Base-by-base conservation (phyloP, 306 rosid genomes). In the Dalbergia cultrata region DNA sequence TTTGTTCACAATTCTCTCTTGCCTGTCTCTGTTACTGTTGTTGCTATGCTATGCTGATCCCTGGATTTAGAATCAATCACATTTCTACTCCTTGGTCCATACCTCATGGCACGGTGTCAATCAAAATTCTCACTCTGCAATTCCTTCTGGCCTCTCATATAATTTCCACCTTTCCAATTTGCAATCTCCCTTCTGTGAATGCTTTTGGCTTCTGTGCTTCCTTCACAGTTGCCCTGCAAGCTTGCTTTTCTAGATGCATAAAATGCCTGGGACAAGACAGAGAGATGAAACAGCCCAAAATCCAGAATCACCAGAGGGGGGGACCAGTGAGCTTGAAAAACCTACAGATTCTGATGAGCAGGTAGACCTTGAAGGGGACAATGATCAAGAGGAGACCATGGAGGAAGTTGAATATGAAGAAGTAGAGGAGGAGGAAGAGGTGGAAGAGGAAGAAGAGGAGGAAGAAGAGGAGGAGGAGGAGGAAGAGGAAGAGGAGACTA, bases 371-470 rank as follows among this genome's bases (percentile, higher is more conserved):
- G 92, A 90, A n/a, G 94, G 80, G 73, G 92, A 92, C 58, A 87
- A 90, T 68, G 91, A 90, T 79, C 84, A 80, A 26, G 92, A 88
- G 50, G 93, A 91, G 84, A 67, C 85, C 56, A 33, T 69, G 52
- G 96, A 89, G 74, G 97, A 91, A 78, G 81, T 89, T 34, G 95
- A 91, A 80, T 89, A 91, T 76, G 95, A 89, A 87, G 92, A 89
- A 81, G 83, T 89, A 71, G 96, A 91, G 87, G 95, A 66, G 77
- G 96, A 86, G 70, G 96, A 65, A 68, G 90, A 91, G 64, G 90
- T 43, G 50, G 92, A 88, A 7, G 87, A 75, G 26, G 92, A 89
- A 8, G 89, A 82, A 13, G 89, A 81, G 4, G 90, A 78, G 3
- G 91, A 79, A 3, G 92, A 78, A 34, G 90, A 87, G 7, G 94